Evolutionary conservation across 148 eudicot genomes (phyloP), one percentile per base, ranked within the genome.

Genomic region (Hydrangea macrophylla): DNA sequence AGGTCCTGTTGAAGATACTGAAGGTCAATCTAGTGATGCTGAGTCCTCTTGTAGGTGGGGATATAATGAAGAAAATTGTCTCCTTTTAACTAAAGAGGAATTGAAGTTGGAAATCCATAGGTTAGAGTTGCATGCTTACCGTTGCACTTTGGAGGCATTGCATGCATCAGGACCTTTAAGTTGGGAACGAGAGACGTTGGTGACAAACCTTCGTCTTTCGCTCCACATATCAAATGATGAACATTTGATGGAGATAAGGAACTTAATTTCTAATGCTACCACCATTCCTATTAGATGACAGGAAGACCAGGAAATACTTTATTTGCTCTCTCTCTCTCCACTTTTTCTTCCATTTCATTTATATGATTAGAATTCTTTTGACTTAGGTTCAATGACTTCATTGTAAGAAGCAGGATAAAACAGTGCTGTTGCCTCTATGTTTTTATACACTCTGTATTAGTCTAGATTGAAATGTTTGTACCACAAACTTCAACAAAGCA

Each of bases 211-310:
- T 76, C 92, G 96, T 67, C 70, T 87, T 79, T 83, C 81, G 54
- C 88, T 90, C 66, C 83, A 85, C 82, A 90, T 90, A 74, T 87
- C 96, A 75, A 87, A 80, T 77, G 96, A 90, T 82, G 90, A 90
- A 76, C 96, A 90, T 83, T 82, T 90, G 86, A 75, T 79, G 79
- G 92, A 85, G 82, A 64, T 90, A 74, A 87, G 83, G 77, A 83
- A 74, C 65, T 82, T 90, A 83, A 71, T 84, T 60, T 82, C 92
- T 31, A 73, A 73, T 74, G 79, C 79, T 59, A 72, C 75, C 71
- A 79, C 79, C 73, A 76, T 74, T 73, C 80, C 80, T 75, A 55
- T 37, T 78, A 80, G 88, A 64, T 85, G 84, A 81, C 64, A 70
- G 59, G 76, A 64, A 66, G 68, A 54, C 50, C 39, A 30, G 10